phyloP scores from a whole-genome alignment of 371 early-diverging fungal species.

The Paraphysoderma sedebokerense region DNA sequence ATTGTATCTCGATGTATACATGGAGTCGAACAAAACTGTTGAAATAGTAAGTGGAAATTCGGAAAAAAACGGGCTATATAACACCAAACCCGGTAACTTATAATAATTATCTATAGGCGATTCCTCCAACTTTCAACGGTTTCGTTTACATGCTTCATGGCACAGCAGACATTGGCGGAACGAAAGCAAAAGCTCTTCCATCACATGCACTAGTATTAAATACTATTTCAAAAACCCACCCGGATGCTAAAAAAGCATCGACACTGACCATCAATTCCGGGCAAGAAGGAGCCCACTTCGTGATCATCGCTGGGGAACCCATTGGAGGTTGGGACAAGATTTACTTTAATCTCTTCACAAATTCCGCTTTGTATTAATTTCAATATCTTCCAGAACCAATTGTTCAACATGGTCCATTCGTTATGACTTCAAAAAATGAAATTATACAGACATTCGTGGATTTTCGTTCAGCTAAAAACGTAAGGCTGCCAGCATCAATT shows the following conservation, averaged over 20 bases:
- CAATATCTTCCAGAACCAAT: conserved; percentile 33
- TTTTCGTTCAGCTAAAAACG: too few relatives aligned
- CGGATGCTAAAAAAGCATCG: not conserved
- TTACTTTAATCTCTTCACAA: too few relatives aligned
- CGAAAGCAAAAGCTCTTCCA: not conserved
- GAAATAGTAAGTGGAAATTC: too few relatives aligned
- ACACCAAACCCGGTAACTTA: too few relatives aligned
- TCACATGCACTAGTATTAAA: not conserved
- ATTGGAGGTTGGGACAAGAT: conserved; percentile 6
- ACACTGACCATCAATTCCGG: conserved; percentile 15
- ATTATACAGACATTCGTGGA: conserved; percentile 31
- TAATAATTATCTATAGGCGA: too few relatives aligned
- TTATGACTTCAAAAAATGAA: conserved; percentile 34
- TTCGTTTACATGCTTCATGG: not conserved
- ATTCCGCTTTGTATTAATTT: too few relatives aligned
- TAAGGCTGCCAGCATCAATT: too few relatives aligned
- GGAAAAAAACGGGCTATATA: too few relatives aligned
- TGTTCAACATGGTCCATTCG: conserved; percentile 41
- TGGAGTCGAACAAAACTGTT: conserved; percentile 12
- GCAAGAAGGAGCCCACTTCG: conserved; percentile 29
- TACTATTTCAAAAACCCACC: not conserved
- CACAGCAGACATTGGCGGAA: not conserved
- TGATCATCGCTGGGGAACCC: conserved; percentile 38
- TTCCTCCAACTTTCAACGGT: not conserved
- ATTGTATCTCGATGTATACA: conserved; percentile 46